These are phyloP conservation scores for Fistulina hepatica DNA, from an alignment of 1,284 basidiomycete genomes.

Conservation along the genomic window DNA sequence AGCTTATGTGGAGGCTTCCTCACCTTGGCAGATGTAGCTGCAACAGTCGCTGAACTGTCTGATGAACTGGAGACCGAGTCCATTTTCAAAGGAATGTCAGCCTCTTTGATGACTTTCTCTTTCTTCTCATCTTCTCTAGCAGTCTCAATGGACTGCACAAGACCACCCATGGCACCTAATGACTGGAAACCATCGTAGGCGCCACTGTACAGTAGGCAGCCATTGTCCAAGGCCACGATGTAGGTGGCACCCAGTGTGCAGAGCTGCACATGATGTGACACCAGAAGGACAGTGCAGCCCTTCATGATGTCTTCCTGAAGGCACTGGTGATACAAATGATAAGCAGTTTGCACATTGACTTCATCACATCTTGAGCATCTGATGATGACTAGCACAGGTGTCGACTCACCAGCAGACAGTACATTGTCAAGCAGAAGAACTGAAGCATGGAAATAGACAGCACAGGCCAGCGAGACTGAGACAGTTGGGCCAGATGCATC, in stretches of 20 bases:
- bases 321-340: slow-evolving; percentile 74
- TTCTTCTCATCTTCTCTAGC: slow-evolving; percentile 36
- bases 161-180: slow-evolving; percentile 53
- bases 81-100: slow-evolving; percentile 13
- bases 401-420: slow-evolving; percentile 49
- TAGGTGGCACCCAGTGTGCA: slow-evolving; percentile 63
- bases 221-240: slow-evolving; percentile 79
- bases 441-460: slow-evolving; percentile 82
- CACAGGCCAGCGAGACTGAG: too few species aligned
- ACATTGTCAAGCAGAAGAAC: slow-evolving; percentile 85
- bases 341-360: slow-evolving; percentile 81
- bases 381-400: slow-evolving; percentile 4
- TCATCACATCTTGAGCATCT: slow-evolving; percentile 8
- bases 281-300: slow-evolving; percentile 73
- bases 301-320: slow-evolving; percentile 72
- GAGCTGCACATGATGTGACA: slow-evolving; percentile 84
- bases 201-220: slow-evolving; percentile 71
- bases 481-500: too few species aligned
- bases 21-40: slow-evolving; percentile 26
- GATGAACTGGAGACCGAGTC: slow-evolving; percentile 31
- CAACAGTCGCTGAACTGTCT: slow-evolving; percentile 37
- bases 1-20: slow-evolving; percentile 66
- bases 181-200: slow-evolving; percentile 52
- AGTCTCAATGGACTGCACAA: slow-evolving; percentile 53
- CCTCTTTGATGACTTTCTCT: slow-evolving; percentile 25